phyloP scores from a whole-genome alignment of 2,329 filamentous ascomycete species.

The Phaeosphaeriaceae sp. region DNA sequence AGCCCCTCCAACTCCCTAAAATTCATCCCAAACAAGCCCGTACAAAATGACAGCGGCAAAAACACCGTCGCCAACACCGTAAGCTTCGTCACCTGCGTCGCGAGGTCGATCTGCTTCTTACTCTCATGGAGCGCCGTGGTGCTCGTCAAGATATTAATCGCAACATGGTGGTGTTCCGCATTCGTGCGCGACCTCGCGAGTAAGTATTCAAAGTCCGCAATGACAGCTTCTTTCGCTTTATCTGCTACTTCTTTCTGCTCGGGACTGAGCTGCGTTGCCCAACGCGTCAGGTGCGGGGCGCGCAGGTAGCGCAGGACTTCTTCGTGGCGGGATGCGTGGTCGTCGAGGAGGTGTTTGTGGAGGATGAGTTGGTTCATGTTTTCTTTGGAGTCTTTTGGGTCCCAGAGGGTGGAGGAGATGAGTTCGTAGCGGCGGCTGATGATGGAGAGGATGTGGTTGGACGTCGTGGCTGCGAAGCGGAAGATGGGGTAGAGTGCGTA shows the following conservation, averaged over 20 bases:
- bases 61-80: constrained; percentile 9
- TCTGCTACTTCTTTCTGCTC: neutral
- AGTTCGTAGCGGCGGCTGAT: constrained; percentile 5
- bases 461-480: constrained; percentile 4
- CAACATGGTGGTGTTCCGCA: constrained; percentile 3
- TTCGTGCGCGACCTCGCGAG: neutral
- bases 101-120: constrained; percentile 8
- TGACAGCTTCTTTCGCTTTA: neutral
- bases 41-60: constrained; percentile 6
- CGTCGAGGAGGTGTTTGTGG: constrained; percentile 8
- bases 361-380: constrained; percentile 10
- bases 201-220: constrained; percentile 1
- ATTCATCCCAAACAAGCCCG: constrained; percentile 11
- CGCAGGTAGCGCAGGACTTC: constrained; percentile 6
- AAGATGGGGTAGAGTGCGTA: constrained; percentile 9
- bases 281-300: neutral
- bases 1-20: constrained; percentile 6
- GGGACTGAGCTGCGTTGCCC: neutral
- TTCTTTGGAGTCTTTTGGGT: neutral
- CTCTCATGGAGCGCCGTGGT: constrained; percentile 5
- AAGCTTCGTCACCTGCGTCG: constrained; percentile 8
- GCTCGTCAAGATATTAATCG: constrained; percentile 2
- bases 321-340: constrained; percentile 6
- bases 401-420: constrained; percentile 8
- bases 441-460: neutral